Evolutionary conservation across 768 basidiomycete species (phyloP), one percentile per base, ranked within the genome.

Genomic region (Tylopilus balloui): DNA sequence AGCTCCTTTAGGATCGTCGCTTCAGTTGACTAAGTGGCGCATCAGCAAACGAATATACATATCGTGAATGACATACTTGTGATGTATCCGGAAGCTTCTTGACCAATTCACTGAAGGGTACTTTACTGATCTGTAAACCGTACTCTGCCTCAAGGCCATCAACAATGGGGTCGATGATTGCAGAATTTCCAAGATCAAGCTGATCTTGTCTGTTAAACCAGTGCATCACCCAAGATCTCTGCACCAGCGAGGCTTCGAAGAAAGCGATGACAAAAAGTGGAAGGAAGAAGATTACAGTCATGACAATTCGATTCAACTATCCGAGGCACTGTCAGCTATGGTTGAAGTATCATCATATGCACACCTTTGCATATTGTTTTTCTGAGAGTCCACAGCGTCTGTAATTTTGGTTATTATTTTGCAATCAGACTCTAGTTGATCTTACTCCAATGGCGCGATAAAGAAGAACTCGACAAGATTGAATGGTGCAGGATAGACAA

Each of bases 401-500:
- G 51, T 1, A 17, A 21, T 32, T 42, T 55, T 40, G 34, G 39
- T 52, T 48, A 44, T 19, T 47, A 35, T 9, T 32, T 14, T 31
- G 37, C 10, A 38, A 36, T 15, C 40, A 45, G 14, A 3, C 3
- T 19, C 34, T 10, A 20, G 19, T 40, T 36, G 8, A 21, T 73
- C 88, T 60, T 59, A 95, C 92, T 95, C 93, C 42, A 91, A 74
- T 15, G 94, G 94, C 2, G 83, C 88, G 49, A 95, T 72, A 24
- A 95, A 69, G 62, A 92, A 64, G 1, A 75, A 71, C 68, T 97
- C 94, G 52, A 94, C 69, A 23, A 96, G 71, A 65, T 95, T 96
- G 75, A 95, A 94, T 1, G 94, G 94, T 0, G 93, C 88, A 27
- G 92, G 91, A 65, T 92, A 94, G 42, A 91, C 73, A 59, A 61